These are phyloP conservation scores for Yamadazyma kanchanaburiensis DNA, from an alignment of 1,139 yeast genomes.

Conservation along the genomic window DNA sequence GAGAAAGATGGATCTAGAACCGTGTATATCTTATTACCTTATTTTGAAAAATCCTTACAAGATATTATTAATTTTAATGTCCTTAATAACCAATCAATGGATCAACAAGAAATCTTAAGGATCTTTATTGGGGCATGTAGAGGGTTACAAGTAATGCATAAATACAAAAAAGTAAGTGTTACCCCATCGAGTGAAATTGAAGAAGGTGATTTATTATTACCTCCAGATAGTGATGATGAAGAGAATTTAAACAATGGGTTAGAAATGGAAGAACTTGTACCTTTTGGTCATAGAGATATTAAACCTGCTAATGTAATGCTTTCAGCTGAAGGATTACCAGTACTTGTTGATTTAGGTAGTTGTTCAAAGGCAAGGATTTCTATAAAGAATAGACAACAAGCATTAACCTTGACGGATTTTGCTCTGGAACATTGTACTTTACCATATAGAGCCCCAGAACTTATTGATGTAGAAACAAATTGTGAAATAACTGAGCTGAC, in stretches of 20 bases:
- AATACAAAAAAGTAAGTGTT: constrained; percentile 37
- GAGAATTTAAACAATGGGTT: constrained; percentile 22
- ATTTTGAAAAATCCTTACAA: constrained; percentile 68
- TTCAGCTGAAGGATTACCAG: constrained; percentile 69
- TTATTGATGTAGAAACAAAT: constrained; percentile 71
- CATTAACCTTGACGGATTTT: constrained; percentile 71
- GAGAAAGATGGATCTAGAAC: constrained; percentile 79
- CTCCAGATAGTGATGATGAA: constrained; percentile 27
- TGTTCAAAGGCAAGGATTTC: constrained; percentile 60
- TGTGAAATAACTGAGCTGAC: constrained; percentile 63
- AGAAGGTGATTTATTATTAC: constrained; percentile 32
- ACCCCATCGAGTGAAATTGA: constrained; percentile 19
- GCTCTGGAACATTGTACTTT: constrained; percentile 86
- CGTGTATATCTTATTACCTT: constrained; percentile 76
- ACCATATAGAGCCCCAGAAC: constrained; percentile 89
- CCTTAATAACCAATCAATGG: constrained; percentile 49
- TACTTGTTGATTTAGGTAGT: constrained; percentile 82
- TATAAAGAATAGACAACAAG: constrained; percentile 62
- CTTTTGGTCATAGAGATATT: constrained; percentile 83
- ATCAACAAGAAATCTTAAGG: constrained; percentile 59
- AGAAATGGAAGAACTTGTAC: constrained; percentile 56
- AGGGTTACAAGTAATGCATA: constrained; percentile 76
- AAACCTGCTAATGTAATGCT: constrained; percentile 90
- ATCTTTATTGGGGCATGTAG: constrained; percentile 68
- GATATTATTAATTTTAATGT: constrained; percentile 67